Evolutionary conservation across 148 eudicot genomes (phyloP).

Genomic region (Vaccinium corymbosum): DNA sequence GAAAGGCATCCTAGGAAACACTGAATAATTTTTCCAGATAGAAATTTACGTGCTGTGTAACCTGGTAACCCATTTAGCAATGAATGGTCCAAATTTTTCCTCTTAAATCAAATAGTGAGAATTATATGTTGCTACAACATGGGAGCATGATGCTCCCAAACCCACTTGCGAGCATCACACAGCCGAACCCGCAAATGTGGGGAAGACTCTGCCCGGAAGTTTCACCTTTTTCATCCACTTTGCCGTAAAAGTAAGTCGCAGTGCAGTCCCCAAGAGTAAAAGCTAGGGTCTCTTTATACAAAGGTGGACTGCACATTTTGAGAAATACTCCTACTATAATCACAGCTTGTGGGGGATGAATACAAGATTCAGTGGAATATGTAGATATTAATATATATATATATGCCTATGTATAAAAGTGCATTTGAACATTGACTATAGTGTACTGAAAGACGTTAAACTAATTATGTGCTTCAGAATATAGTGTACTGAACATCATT

Average conservation of each 20-base stretch:
- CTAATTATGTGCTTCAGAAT: too few relatives aligned
- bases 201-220: not conserved
- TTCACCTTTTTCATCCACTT: not conserved
- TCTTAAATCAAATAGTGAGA: too few relatives aligned
- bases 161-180: too few relatives aligned
- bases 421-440: not conserved
- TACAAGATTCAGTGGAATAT: not conserved
- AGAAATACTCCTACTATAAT: not conserved
- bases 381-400: not conserved
- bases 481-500: not conserved
- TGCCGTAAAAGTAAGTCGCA: slow-evolving; percentile 3
- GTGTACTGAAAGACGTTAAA: not conserved
- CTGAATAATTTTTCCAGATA: too few relatives aligned
- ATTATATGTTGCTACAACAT: too few relatives aligned
- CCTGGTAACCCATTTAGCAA: too few relatives aligned
- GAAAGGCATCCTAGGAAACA: too few relatives aligned
- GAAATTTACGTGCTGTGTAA: too few relatives aligned
- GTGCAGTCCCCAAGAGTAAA: slow-evolving; percentile 6
- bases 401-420: not conserved
- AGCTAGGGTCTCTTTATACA: not conserved
- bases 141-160: too few relatives aligned
- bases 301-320: not conserved
- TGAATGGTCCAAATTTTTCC: too few relatives aligned
- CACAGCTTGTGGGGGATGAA: not conserved
- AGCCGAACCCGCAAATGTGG: too few relatives aligned